Conservation (phyloP, 192 early-diverging fungal species). For the Podila epigama region DNA sequence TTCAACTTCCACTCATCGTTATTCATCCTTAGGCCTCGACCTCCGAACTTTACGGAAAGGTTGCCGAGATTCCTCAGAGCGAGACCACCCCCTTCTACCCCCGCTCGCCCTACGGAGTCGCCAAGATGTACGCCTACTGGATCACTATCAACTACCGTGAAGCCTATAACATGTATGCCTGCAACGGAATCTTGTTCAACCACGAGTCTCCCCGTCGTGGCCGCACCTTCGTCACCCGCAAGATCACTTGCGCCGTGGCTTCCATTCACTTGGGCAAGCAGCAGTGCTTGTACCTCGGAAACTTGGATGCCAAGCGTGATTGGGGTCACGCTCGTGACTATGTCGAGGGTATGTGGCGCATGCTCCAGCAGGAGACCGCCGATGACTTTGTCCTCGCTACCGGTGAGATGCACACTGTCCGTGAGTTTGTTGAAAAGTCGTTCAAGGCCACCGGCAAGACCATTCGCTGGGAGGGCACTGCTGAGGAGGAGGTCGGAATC, state of each 20-base stretch:
- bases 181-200: constrained; percentile 78
- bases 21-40: constrained; percentile 66
- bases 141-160: constrained; percentile 80
- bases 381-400: constrained; percentile 78
- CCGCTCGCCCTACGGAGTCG: constrained; percentile 77
- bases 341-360: constrained; percentile 78
- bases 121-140: constrained; percentile 79
- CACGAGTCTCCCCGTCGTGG: constrained; percentile 76
- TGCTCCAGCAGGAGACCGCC: constrained; percentile 73
- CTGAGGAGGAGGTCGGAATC: constrained; percentile 64
- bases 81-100: constrained; percentile 82
- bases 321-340: constrained; percentile 82
- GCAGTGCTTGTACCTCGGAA: constrained; percentile 71
- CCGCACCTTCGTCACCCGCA: constrained; percentile 76
- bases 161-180: constrained; percentile 74
- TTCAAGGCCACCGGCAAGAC: constrained; percentile 62
- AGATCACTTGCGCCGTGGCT: constrained; percentile 75
- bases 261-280: constrained; percentile 68
- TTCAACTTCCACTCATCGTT: neutral
- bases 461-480: constrained; percentile 70
- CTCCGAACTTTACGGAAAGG: constrained; percentile 79
- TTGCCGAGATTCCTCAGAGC: constrained; percentile 72
- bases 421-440: constrained; percentile 74
- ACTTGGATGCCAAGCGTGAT: constrained; percentile 77
- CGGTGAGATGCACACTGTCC: constrained; percentile 77